Conservation (phyloP, 1,284 basidiomycete species). For the Gymnopus androsaceus region DNA sequence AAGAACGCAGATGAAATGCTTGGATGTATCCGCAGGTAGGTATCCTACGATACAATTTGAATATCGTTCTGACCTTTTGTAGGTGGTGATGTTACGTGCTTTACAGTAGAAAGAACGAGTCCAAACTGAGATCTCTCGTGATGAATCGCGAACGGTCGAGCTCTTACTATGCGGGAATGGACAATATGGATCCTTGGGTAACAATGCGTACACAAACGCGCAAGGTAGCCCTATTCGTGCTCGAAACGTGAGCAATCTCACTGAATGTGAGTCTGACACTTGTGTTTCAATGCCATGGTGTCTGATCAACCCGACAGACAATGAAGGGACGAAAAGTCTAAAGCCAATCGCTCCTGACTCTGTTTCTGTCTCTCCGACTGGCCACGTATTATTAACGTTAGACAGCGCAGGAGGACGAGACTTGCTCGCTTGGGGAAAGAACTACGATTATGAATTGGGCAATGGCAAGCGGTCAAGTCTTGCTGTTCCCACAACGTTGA, state of each 20-base stretch:
- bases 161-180: constrained; percentile 84
- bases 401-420: constrained; percentile 71
- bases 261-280: constrained; percentile 70
- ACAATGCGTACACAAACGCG: constrained; percentile 73
- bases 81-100: constrained; percentile 81
- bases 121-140: constrained; percentile 32
- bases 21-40: constrained; percentile 66
- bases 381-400: constrained; percentile 79
- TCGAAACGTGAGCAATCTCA: constrained; percentile 81
- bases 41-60: constrained; percentile 7
- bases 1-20: constrained; percentile 61
- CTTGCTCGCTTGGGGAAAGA: constrained; percentile 69
- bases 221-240: constrained; percentile 75
- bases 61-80: constrained; percentile 13
- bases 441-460: constrained; percentile 80
- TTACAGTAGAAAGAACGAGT: constrained; percentile 67
- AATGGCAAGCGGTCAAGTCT: constrained; percentile 81
- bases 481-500: constrained; percentile 64
- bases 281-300: not conserved
- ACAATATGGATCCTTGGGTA: constrained; percentile 86
- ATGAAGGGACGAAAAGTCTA: constrained; percentile 61
- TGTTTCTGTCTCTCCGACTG: constrained; percentile 74
- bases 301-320: constrained; percentile 47
- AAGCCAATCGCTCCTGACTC: constrained; percentile 71
- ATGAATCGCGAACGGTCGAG: constrained; percentile 58